Conservation (phyloP, 1,139 yeast genomes). For the Arxiozyma heterogenica region DNA sequence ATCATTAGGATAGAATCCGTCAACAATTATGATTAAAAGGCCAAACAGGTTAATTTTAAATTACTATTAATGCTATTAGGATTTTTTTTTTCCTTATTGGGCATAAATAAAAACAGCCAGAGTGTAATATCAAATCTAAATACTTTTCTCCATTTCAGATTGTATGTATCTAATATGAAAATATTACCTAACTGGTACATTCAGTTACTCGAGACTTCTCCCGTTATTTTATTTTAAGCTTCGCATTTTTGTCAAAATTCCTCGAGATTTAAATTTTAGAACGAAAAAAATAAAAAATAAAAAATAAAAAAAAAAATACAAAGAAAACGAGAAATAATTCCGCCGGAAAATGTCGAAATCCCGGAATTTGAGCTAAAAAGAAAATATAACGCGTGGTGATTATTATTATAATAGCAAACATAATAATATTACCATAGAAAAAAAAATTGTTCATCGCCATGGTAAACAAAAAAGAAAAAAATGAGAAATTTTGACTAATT, state of each 20-base stretch:
- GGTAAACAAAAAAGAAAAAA: too few species aligned
- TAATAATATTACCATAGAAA: too few species aligned
- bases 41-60: background rate
- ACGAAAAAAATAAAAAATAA: too few species aligned
- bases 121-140: background rate
- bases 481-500: background rate
- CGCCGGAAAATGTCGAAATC: background rate
- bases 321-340: too few species aligned
- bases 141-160: too few species aligned
- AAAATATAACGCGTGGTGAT: background rate
- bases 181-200: background rate
- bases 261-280: background rate
- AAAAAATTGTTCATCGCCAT: too few species aligned
- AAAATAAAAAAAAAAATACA: background rate
- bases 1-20: background rate
- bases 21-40: too few species aligned
- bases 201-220: background rate
- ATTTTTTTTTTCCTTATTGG: too few species aligned
- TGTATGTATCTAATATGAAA: too few species aligned
- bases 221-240: too few species aligned
- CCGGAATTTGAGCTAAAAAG: background rate
- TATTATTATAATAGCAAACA: too few species aligned
- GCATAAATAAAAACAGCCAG: background rate
- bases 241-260: background rate
- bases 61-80: background rate